These are phyloP conservation scores for Phytophthora lateralis DNA, from an alignment of 352 stramenopile genomes.

Conservation along the genomic window DNA sequence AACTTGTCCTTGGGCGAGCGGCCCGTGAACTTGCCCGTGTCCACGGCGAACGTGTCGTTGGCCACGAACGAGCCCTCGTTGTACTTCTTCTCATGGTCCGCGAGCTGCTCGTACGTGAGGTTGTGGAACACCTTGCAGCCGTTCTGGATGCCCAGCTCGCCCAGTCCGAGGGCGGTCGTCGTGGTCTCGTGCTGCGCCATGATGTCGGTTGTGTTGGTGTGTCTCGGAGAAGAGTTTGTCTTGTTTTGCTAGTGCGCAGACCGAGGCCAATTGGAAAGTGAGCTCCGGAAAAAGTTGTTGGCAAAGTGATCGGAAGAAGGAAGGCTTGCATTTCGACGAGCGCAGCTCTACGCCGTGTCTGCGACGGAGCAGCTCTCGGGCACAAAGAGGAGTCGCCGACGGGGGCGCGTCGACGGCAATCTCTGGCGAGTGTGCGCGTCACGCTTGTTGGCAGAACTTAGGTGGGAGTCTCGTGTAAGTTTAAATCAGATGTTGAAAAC, in stretches of 20 bases:
- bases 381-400: constrained; percentile 2
- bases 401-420: background rate
- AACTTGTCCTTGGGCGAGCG: constrained; percentile 99
- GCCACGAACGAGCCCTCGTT: constrained; percentile 91
- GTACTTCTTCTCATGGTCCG: constrained; percentile 94
- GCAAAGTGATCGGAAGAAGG: background rate
- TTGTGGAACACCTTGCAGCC: constrained; percentile 95
- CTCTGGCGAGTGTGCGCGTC: background rate
- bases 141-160: constrained; percentile 90
- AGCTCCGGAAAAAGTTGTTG: background rate
- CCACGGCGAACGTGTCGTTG: constrained; percentile 95
- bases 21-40: constrained; percentile 99
- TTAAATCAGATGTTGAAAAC: too few species aligned
- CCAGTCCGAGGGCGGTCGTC: constrained; percentile 63
- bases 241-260: background rate
- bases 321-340: background rate
- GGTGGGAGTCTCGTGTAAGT: background rate
- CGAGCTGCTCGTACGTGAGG: constrained; percentile 95
- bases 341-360: background rate
- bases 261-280: constrained; percentile 5
- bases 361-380: background rate
- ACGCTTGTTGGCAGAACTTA: background rate
- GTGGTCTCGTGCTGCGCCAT: constrained; percentile 72
- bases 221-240: background rate
- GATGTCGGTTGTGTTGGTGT: constrained; percentile 7